A percentile compares a stretch with the other conserved stretches of the same genome.
phyloP scores from a whole-genome alignment of 495 filamentous ascomycete genomes.

The Penicillium paxilli region DNA sequence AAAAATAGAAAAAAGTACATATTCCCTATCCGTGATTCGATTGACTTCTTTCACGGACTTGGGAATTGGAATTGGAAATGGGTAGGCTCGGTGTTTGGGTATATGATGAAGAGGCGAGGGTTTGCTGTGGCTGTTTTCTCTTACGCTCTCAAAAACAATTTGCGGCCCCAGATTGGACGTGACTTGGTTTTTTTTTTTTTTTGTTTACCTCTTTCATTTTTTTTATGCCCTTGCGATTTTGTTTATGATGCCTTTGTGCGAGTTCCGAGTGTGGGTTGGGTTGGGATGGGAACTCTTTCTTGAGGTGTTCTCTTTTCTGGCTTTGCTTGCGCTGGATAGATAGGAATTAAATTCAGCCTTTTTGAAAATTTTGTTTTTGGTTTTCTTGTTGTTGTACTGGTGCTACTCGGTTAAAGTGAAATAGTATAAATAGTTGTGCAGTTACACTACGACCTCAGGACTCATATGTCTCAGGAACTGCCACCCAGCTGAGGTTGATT shows the following conservation, averaged over 20 bases:
- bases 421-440: too few relatives aligned
- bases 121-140: neutral
- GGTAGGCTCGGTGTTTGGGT: constrained; percentile 17
- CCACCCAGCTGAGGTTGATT: too few relatives aligned
- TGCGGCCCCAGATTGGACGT: neutral
- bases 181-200: too few relatives aligned
- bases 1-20: too few relatives aligned
- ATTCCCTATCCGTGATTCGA: too few relatives aligned
- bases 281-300: neutral
- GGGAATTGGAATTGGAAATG: too few relatives aligned
- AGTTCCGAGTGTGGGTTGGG: neutral
- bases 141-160: neutral
- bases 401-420: too few relatives aligned
- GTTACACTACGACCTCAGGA: too few relatives aligned
- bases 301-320: neutral
- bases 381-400: constrained; percentile 3
- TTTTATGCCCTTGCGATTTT: neutral
- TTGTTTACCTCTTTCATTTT: too few relatives aligned
- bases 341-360: constrained; percentile 1
- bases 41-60: too few relatives aligned
- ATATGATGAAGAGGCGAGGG: neutral
- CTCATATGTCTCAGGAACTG: too few relatives aligned
- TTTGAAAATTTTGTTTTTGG: neutral
- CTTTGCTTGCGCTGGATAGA: neutral
- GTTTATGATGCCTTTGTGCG: neutral